Evolutionary conservation across 2,329 filamentous ascomycete genomes (phyloP).

Genomic region (Kalaharituber pfeilii): DNA sequence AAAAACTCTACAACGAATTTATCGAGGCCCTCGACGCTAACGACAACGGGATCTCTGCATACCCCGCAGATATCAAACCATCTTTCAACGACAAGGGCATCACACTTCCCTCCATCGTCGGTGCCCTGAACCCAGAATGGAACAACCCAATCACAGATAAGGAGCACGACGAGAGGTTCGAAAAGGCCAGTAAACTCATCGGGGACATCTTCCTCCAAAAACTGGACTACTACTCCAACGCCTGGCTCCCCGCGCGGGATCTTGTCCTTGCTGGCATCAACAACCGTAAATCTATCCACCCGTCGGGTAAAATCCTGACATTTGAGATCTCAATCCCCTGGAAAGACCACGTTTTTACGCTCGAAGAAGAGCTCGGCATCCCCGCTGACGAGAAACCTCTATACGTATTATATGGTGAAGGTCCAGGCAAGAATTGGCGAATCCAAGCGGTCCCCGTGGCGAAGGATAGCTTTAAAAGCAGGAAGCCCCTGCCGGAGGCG

Average conservation of each 20-base stretch:
- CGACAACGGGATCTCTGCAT: constrained; percentile 81
- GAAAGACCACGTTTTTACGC: constrained; percentile 87
- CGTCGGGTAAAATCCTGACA: constrained; percentile 63
- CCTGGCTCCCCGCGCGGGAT: constrained; percentile 76
- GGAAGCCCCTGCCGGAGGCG: constrained; percentile 73
- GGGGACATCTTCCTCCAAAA: constrained; percentile 75
- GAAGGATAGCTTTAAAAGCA: constrained; percentile 75
- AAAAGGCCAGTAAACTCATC: constrained; percentile 60
- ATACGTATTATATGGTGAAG: constrained; percentile 82
- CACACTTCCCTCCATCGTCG: constrained; percentile 67
- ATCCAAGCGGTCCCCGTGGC: constrained; percentile 78
- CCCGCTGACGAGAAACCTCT: constrained; percentile 42
- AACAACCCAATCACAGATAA: constrained; percentile 49
- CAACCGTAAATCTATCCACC: constrained; percentile 48
- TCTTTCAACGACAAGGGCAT: constrained; percentile 71
- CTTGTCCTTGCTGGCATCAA: constrained; percentile 62
- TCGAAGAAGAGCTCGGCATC: constrained; percentile 47
- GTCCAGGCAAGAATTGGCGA: constrained; percentile 56
- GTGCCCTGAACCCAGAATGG: constrained; percentile 61
- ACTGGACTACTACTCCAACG: constrained; percentile 53
- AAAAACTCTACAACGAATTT: constrained; percentile 83
- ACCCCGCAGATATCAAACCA: constrained; percentile 62
- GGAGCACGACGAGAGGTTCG: constrained; percentile 67
- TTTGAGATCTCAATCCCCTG: constrained; percentile 72
- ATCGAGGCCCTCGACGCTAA: constrained; percentile 93